Evolutionary conservation across 225 moss, liverwort and hornwort species (phyloP).

Genomic region (Neckera pumila): DNA sequence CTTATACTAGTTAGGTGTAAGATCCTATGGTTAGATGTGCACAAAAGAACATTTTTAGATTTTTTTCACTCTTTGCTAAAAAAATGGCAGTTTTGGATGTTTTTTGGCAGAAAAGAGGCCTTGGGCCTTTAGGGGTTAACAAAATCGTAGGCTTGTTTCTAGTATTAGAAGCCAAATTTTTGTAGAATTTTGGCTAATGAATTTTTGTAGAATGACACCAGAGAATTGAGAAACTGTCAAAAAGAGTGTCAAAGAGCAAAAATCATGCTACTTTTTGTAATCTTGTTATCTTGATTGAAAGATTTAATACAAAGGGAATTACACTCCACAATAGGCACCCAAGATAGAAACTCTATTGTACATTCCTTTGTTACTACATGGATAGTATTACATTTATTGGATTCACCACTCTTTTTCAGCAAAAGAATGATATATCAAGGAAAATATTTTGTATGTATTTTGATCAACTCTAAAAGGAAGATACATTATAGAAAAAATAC

Average conservation of each 20-base stretch:
- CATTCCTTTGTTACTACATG: rapidly evolving
- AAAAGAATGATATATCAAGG: neutral
- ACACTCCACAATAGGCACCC: neutral
- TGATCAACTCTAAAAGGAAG: neutral
- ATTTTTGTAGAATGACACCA: neutral
- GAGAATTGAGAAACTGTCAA: neutral
- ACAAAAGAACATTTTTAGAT: no score
- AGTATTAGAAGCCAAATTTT: no score
- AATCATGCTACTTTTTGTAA: rapidly evolving
- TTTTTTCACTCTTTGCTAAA: no score
- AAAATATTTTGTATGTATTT: neutral
- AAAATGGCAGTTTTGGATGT: no score
- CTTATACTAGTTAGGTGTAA: no score
- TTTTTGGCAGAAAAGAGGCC: no score
- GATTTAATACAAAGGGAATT: neutral
- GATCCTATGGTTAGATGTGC: no score
- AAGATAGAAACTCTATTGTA: neutral
- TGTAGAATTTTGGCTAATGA: no score
- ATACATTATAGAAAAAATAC: neutral
- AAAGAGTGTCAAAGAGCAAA: neutral
- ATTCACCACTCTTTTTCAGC: neutral
- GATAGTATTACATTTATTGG: neutral
- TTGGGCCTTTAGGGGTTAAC: no score
- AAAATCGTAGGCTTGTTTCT: neutral
- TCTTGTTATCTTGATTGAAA: neutral